Percentiles rank a stretch among this genome's conserved stretches.
phyloP scores from a whole-genome alignment of 2,329 filamentous ascomycete genomes.

The Aspergillus puulaauensis region DNA sequence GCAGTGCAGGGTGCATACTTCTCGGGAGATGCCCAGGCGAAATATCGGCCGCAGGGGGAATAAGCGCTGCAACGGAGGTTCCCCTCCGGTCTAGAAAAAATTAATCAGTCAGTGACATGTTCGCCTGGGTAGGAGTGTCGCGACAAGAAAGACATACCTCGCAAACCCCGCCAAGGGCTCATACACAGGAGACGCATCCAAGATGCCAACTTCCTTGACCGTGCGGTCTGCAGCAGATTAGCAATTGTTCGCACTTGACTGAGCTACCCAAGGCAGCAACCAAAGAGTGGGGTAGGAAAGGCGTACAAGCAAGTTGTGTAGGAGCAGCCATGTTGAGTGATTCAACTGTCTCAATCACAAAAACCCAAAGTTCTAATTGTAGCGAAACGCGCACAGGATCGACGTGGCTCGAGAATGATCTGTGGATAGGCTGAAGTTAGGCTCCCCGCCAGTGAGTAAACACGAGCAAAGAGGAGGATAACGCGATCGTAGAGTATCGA shows the following conservation, averaged over 20 bases:
- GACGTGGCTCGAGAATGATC: conserved; percentile 1
- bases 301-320: conserved; percentile 85
- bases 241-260: not conserved
- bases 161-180: conserved; percentile 76
- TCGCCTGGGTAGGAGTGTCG: not conserved
- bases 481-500: not conserved
- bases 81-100: conserved; percentile 71
- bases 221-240: conserved; percentile 68
- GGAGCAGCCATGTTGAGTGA: conserved; percentile 70
- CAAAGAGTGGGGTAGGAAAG: conserved; percentile 1
- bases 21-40: conserved; percentile 89
- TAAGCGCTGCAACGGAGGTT: conserved; percentile 94
- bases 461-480: conserved; percentile 1
- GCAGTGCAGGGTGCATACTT: conserved; percentile 42
- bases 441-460: conserved; percentile 7
- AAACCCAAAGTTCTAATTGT: conserved; percentile 5
- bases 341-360: conserved; percentile 10
- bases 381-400: conserved; percentile 6
- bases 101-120: conserved; percentile 11
- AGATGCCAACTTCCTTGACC: conserved; percentile 90
- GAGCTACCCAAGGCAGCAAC: not conserved
- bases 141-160: conserved; percentile 39
- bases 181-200: conserved; percentile 89
- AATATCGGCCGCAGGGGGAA: conserved; percentile 93
- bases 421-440: conserved; percentile 8